Conservation (phyloP, 805 yeast genomes). For the Candida boidinii region DNA sequence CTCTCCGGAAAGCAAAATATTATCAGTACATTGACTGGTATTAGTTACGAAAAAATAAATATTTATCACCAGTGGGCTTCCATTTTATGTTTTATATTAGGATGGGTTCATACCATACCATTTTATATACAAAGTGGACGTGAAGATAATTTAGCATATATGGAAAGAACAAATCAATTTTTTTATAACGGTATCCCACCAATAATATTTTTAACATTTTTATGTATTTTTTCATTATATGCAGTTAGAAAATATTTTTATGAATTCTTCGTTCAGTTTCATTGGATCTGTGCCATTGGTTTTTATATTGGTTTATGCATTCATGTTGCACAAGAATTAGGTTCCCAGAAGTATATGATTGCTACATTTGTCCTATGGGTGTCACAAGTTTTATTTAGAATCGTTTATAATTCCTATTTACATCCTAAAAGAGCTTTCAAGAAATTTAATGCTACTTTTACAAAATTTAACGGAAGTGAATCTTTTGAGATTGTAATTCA, state of each 20-base stretch:
- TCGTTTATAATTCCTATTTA: slow-evolving; percentile 35
- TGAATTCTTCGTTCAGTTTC: slow-evolving; percentile 41
- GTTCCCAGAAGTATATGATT: slow-evolving; percentile 34
- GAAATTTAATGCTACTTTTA: no score
- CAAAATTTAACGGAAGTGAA: no score
- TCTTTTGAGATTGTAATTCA: slow-evolving; percentile 27
- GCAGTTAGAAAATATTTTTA: slow-evolving; percentile 31
- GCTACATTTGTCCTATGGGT: slow-evolving; percentile 46
- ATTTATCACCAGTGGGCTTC: slow-evolving; percentile 42
- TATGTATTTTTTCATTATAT: slow-evolving; percentile 35
- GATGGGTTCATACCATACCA: slow-evolving; percentile 43
- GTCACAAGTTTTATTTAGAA: slow-evolving; percentile 37
- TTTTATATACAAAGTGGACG: slow-evolving; percentile 32
- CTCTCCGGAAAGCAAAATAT: slow-evolving; percentile 46
- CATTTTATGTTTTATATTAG: slow-evolving; percentile 31
- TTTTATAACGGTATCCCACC: slow-evolving; percentile 40
- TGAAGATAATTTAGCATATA: slow-evolving; percentile 11
- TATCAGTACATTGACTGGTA: slow-evolving; percentile 40
- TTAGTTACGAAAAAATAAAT: slow-evolving; percentile 47
- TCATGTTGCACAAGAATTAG: slow-evolving; percentile 30
- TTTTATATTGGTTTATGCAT: slow-evolving; percentile 37
- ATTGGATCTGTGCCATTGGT: slow-evolving; percentile 45
- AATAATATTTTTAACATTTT: slow-evolving; percentile 31
- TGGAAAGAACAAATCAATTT: slow-evolving; percentile 14
- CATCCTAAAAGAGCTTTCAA: slow-evolving; percentile 33